Percentiles rank a stretch among this genome's conserved stretches.
These are phyloP conservation scores for Saccharum officinarum DNA, from an alignment of 176 grass and related monocot genomes.

Conservation along the genomic window DNA sequence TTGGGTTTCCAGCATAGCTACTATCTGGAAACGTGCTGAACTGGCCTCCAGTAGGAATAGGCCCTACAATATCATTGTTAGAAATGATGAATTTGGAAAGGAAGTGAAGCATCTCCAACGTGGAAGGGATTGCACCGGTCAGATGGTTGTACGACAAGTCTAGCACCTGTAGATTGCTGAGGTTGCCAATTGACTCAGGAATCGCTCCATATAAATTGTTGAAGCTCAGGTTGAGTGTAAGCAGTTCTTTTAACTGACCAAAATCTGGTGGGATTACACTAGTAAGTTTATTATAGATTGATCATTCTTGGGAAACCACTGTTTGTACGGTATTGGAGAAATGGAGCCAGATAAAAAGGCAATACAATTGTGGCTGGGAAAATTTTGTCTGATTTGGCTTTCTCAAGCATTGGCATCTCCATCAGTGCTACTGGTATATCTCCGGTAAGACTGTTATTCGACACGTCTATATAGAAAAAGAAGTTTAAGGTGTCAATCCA, in stretches of 20 bases:
- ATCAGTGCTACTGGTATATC: conserved; percentile 31
- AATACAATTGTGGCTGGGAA: background rate
- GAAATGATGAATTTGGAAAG: conserved; percentile 39
- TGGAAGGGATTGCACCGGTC: conserved; percentile 18
- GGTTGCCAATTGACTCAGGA: conserved; percentile 12
- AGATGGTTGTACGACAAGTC: conserved; percentile 34
- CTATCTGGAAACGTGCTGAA: too few species aligned
- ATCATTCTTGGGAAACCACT: conserved; percentile 19
- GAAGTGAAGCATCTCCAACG: conserved; percentile 21
- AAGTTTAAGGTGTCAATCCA: conserved; percentile 32
- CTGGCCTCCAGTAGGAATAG: conserved; percentile 17
- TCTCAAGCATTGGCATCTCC: conserved; percentile 34
- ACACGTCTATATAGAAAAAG: conserved; percentile 38
- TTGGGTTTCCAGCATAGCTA: too few species aligned
- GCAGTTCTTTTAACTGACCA: conserved; percentile 22
- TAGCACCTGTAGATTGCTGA: conserved; percentile 19
- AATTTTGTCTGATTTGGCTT: background rate
- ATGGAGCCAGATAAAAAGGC: conserved; percentile 10
- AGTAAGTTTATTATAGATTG: conserved; percentile 35
- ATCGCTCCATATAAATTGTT: conserved; percentile 30
- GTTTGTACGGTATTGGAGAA: conserved; percentile 2
- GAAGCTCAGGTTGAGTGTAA: conserved; percentile 39
- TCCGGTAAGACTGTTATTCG: conserved; percentile 37
- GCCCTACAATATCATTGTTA: conserved; percentile 42
- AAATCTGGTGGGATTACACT: conserved; percentile 25